A percentile compares a stretch with the other conserved stretches of the same genome.
These are phyloP conservation scores for Aureobasidium vineae DNA, from an alignment of 2,329 filamentous ascomycete genomes.

Conservation along the genomic window DNA sequence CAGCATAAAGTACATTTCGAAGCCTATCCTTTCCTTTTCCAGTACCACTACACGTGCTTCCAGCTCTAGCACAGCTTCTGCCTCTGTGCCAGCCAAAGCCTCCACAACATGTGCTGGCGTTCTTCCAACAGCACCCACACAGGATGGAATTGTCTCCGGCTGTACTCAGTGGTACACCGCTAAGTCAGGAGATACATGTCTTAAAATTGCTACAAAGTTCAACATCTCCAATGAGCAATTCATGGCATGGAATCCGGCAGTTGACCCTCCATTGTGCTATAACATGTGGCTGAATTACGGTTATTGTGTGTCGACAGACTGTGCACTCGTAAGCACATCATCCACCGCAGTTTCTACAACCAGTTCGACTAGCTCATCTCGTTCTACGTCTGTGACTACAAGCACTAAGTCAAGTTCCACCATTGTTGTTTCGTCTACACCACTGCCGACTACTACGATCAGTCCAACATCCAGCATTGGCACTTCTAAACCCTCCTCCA, in stretches of 20 bases:
- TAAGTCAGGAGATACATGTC: constrained; percentile 32
- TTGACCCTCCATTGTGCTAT: constrained; percentile 30
- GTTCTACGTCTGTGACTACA: constrained; percentile 5
- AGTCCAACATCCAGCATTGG: background rate
- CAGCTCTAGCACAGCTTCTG: background rate
- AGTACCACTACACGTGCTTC: constrained; percentile 4
- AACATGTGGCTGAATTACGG: constrained; percentile 31
- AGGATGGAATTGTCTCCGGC: constrained; percentile 31
- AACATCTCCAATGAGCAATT: constrained; percentile 31
- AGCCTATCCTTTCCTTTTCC: background rate
- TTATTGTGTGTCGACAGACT: constrained; percentile 33
- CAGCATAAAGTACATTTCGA: constrained; percentile 57
- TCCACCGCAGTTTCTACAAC: background rate
- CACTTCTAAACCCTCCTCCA: background rate
- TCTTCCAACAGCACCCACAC: constrained; percentile 31
- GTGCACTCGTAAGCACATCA: background rate
- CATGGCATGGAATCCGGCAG: constrained; percentile 34
- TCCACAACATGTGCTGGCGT: constrained; percentile 23
- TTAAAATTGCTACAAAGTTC: constrained; percentile 28
- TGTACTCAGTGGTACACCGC: constrained; percentile 35
- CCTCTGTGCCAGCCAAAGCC: background rate
- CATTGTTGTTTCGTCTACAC: constrained; percentile 46
- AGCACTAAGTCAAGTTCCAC: constrained; percentile 46
- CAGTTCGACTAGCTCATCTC: constrained; percentile 12
- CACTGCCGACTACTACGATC: constrained; percentile 36